These are phyloP conservation scores for Kodamaea neixiangensis DNA, from an alignment of 805 yeast genomes.

Conservation along the genomic window DNA sequence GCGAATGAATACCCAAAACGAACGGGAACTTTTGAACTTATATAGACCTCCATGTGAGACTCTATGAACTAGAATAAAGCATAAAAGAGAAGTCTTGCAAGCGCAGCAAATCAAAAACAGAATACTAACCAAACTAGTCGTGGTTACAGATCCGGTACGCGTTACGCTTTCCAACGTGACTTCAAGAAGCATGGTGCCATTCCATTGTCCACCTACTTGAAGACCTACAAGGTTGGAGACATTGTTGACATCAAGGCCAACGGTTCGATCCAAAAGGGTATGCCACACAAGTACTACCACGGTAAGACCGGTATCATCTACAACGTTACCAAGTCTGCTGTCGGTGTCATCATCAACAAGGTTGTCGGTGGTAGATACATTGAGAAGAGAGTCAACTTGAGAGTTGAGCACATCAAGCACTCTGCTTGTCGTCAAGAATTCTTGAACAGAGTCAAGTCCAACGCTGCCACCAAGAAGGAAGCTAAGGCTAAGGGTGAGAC, in stretches of 20 bases:
- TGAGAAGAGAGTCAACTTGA: slow-evolving; percentile 97
- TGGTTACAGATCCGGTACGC: slow-evolving; percentile 99
- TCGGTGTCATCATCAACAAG: slow-evolving; percentile 98
- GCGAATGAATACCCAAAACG: neutral
- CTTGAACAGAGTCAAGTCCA: slow-evolving; percentile 96
- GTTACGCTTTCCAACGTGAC: slow-evolving; percentile 99
- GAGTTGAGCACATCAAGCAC: slow-evolving; percentile 99
- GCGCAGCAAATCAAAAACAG: neutral
- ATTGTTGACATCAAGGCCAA: slow-evolving; percentile 99
- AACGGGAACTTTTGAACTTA: neutral
- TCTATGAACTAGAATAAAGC: neutral
- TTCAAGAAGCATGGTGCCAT: slow-evolving; percentile 96
- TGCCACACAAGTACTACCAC: slow-evolving; percentile 99
- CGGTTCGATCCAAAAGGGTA: slow-evolving; percentile 99
- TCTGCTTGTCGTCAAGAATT: slow-evolving; percentile 99
- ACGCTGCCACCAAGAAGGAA: slow-evolving; percentile 90
- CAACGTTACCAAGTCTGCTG: slow-evolving; percentile 98
- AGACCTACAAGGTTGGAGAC: slow-evolving; percentile 98
- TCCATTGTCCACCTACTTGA: slow-evolving; percentile 95
- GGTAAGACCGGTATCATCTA: slow-evolving; percentile 99
- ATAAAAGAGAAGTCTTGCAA: neutral
- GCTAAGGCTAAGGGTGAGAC: slow-evolving; percentile 94
- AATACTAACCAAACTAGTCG: slow-evolving; percentile 44
- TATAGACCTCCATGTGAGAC: neutral
- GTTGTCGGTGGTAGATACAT: slow-evolving; percentile 98